Conservation (phyloP, 495 filamentous ascomycete genomes). For the Astrothelium subdiscretum region DNA sequence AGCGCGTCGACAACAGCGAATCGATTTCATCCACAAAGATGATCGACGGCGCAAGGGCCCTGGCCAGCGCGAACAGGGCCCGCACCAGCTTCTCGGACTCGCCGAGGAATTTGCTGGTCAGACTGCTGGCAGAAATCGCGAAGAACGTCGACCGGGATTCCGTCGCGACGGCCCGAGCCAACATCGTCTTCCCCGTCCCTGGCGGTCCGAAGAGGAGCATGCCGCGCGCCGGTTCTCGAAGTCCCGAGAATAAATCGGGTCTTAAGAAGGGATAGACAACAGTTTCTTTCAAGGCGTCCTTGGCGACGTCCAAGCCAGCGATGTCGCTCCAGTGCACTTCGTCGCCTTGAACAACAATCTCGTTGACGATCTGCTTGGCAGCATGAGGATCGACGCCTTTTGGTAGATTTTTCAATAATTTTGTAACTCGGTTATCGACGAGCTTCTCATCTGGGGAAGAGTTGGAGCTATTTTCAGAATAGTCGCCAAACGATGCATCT, state of each 20-base stretch:
- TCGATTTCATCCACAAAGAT: constrained; percentile 99
- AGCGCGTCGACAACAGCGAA: constrained; percentile 75
- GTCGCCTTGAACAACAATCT: constrained; percentile 90
- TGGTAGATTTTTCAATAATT: constrained; percentile 64
- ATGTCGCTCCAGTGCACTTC: constrained; percentile 94
- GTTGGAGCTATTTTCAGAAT: constrained; percentile 16
- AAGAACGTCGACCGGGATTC: constrained; percentile 96
- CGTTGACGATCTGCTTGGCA: constrained; percentile 85
- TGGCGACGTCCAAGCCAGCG: constrained; percentile 81
- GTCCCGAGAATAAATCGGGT: constrained; percentile 88
- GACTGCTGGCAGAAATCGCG: constrained; percentile 83
- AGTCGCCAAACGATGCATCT: constrained; percentile 8
- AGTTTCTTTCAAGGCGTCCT: constrained; percentile 85
- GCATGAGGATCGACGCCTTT: constrained; percentile 69
- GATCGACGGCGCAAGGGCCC: constrained; percentile 82
- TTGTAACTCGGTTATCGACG: constrained; percentile 39
- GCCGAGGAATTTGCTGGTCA: constrained; percentile 93
- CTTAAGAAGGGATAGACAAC: constrained; percentile 96
- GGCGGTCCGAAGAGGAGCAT: constrained; percentile 97
- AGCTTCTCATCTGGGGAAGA: constrained; percentile 21
- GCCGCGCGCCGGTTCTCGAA: constrained; percentile 85
- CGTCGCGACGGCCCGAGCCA: constrained; percentile 88
- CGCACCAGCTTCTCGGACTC: constrained; percentile 95
- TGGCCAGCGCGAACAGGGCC: constrained; percentile 82
- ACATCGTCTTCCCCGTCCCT: constrained; percentile 97